A percentile compares a stretch with the other conserved stretches of the same genome.
phyloP scores from a whole-genome alignment of 306 rosid genomes.

The Fragaria iinumae region DNA sequence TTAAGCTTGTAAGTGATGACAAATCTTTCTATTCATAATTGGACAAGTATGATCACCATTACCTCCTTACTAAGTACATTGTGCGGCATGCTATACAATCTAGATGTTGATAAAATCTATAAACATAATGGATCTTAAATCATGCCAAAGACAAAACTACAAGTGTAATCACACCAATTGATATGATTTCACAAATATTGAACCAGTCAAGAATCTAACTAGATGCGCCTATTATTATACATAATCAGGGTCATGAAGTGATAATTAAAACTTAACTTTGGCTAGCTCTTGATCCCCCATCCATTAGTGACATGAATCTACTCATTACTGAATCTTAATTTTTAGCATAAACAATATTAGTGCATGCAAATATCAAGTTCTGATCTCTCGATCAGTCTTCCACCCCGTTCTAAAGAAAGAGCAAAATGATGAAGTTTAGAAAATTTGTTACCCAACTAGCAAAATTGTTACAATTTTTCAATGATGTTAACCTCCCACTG shows the following conservation, averaged over 20 bases:
- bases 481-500: slow-evolving; percentile 23
- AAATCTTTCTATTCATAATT: not conserved
- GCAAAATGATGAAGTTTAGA: not conserved
- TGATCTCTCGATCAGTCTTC: not conserved
- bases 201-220: not conserved
- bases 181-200: not conserved
- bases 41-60: not conserved
- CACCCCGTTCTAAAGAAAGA: not conserved
- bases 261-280: not conserved
- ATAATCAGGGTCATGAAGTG: not conserved
- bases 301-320: not conserved
- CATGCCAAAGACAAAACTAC: not conserved
- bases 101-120: not conserved
- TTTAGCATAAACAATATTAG: not conserved
- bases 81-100: not conserved
- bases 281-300: not conserved
- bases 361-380: slow-evolving; percentile 16
- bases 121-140: not conserved
- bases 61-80: not conserved
- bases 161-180: not conserved
- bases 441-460: not conserved
- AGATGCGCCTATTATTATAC: not conserved
- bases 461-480: not conserved
- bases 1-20: not conserved
- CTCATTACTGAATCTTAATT: not conserved